A percentile compares a stretch with the other conserved stretches of the same genome.
phyloP scores from a whole-genome alignment of 441 rosid species.

The Biscutella laevigata region DNA sequence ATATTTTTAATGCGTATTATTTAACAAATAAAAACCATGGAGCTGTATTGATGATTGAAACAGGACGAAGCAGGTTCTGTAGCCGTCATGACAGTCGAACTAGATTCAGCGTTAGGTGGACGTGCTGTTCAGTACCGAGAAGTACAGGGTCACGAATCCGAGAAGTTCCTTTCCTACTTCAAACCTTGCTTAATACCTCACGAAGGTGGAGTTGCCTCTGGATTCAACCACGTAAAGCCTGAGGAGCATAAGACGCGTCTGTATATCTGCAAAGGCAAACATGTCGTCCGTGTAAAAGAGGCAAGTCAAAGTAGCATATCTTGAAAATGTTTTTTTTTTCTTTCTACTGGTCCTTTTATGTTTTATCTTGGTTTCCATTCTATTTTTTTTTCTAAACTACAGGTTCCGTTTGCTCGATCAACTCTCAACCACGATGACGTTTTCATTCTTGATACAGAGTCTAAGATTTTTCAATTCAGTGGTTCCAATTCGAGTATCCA shows the following conservation, averaged over 20 bases:
- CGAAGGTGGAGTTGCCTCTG: slow-evolving; percentile 91
- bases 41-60: slow-evolving; percentile 27
- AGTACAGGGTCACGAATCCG: slow-evolving; percentile 94
- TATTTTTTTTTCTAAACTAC: too few relatives aligned
- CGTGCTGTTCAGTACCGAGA: slow-evolving; percentile 98
- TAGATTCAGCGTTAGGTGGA: slow-evolving; percentile 96
- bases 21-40: background rate
- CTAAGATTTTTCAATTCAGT: slow-evolving; percentile 67
- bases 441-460: slow-evolving; percentile 69
- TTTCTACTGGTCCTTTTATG: background rate
- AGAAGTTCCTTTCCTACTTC: slow-evolving; percentile 86
- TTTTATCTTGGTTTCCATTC: too few relatives aligned
- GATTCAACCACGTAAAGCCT: slow-evolving; percentile 73
- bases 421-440: slow-evolving; percentile 93
- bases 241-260: slow-evolving; percentile 74
- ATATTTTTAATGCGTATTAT: background rate
- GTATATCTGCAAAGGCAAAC: slow-evolving; percentile 90
- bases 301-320: slow-evolving; percentile 28
- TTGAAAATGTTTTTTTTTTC: slow-evolving; percentile 3
- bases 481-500: slow-evolving; percentile 93
- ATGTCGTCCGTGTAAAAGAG: slow-evolving; percentile 91
- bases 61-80: slow-evolving; percentile 96
- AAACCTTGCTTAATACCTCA: slow-evolving; percentile 95
- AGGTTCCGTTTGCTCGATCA: slow-evolving; percentile 92
- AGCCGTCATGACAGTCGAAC: slow-evolving; percentile 77